These are phyloP conservation scores for Helminthosporium solani DNA, from an alignment of 2,329 filamentous ascomycete species.

Conservation along the genomic window DNA sequence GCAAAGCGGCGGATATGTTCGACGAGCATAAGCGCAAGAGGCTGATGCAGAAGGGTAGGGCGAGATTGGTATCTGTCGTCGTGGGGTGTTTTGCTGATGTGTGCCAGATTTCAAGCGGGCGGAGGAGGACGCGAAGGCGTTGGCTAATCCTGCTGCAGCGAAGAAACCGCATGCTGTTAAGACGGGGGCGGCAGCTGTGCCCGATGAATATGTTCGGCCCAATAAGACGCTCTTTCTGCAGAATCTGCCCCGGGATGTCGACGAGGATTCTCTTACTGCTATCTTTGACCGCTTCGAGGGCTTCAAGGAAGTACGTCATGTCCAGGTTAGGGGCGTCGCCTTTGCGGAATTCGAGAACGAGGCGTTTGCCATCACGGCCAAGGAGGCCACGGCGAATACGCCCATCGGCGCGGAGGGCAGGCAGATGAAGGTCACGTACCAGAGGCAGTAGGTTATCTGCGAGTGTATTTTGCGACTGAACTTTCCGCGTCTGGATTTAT, in stretches of 20 bases:
- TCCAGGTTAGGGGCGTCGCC: slow-evolving; percentile 85
- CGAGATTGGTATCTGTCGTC: slow-evolving; percentile 35
- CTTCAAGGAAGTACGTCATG: slow-evolving; percentile 87
- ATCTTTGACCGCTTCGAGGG: slow-evolving; percentile 91
- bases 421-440: slow-evolving; percentile 92
- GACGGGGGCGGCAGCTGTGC: slow-evolving; percentile 73
- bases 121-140: slow-evolving; percentile 72
- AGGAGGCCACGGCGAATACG: slow-evolving; percentile 89
- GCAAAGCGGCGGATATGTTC: slow-evolving; percentile 75
- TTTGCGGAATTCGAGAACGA: slow-evolving; percentile 97
- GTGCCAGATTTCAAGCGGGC: slow-evolving; percentile 73
- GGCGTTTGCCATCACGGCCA: slow-evolving; percentile 84
- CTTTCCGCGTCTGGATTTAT: slow-evolving; percentile 10
- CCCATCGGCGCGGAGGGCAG: slow-evolving; percentile 71
- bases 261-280: slow-evolving; percentile 72
- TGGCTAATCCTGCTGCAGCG: slow-evolving; percentile 64
- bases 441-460: slow-evolving; percentile 66
- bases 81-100: slow-evolving; percentile 15
- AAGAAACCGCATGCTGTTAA: slow-evolving; percentile 61
- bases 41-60: slow-evolving; percentile 81
- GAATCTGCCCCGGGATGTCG: slow-evolving; percentile 84
- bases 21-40: slow-evolving; percentile 83
- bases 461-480: slow-evolving; percentile 9
- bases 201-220: slow-evolving; percentile 96
- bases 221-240: slow-evolving; percentile 97